phyloP scores from a whole-genome alignment of 495 filamentous ascomycete genomes.

The Penicillium taxi region DNA sequence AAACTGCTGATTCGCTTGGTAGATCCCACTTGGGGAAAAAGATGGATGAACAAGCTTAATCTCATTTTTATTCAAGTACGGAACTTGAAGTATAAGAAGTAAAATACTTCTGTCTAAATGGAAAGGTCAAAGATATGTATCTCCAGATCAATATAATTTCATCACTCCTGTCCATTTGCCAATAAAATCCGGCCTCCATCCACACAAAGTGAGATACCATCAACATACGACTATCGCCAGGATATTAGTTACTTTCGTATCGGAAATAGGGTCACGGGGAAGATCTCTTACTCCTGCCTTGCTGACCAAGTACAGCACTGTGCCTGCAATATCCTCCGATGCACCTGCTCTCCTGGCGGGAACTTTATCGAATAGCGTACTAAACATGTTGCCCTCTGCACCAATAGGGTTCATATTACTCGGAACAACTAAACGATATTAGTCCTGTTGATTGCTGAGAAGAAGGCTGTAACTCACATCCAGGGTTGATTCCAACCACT shows the following conservation, averaged over 20 bases:
- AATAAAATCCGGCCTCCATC: slow-evolving; percentile 30
- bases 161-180: slow-evolving; percentile 32
- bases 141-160: not conserved
- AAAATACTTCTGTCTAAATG: slow-evolving; percentile 4
- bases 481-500: slow-evolving; percentile 38
- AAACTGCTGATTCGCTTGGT: too few relatives aligned
- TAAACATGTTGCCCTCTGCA: slow-evolving; percentile 36
- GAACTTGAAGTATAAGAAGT: not conserved
- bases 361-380: slow-evolving; percentile 34
- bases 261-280: too few relatives aligned
- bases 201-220: slow-evolving; percentile 31
- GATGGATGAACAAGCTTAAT: too few relatives aligned
- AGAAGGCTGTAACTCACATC: slow-evolving; percentile 24
- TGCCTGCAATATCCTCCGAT: slow-evolving; percentile 33
- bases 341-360: slow-evolving; percentile 34
- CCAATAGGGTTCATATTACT: slow-evolving; percentile 44
- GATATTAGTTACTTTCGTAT: too few relatives aligned
- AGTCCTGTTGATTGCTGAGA: not conserved
- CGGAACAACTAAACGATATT: slow-evolving; percentile 27
- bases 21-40: too few relatives aligned
- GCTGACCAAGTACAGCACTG: slow-evolving; percentile 33
- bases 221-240: slow-evolving; percentile 29
- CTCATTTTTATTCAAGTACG: too few relatives aligned
- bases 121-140: too few relatives aligned
- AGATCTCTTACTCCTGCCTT: slow-evolving; percentile 27